phyloP scores from a whole-genome alignment of 345 rosid species.

The Noccaea caerulescens region DNA sequence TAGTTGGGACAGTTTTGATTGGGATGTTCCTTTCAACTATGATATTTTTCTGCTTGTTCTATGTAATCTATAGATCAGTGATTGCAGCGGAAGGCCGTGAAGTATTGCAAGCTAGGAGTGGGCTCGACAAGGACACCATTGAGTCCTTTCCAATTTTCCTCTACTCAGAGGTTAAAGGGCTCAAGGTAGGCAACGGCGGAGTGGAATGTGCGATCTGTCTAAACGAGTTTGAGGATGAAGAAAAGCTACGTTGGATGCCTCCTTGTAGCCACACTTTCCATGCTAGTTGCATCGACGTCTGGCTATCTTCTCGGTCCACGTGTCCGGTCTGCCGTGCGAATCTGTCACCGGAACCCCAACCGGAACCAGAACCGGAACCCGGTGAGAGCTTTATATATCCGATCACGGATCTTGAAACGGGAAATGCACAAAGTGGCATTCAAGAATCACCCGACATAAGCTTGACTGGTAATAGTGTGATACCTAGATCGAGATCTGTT shows the following conservation, averaged over 20 bases:
- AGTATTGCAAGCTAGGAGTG: constrained; percentile 28
- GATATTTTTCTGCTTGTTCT: constrained; percentile 7
- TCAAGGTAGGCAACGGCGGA: constrained; percentile 56
- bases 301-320: constrained; percentile 67
- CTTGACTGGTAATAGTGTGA: constrained; percentile 21
- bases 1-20: constrained; percentile 22
- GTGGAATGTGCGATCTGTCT: constrained; percentile 76
- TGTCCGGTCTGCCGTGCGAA: constrained; percentile 82
- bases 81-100: not conserved
- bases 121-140: constrained; percentile 56
- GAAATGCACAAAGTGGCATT: constrained; percentile 9
- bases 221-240: constrained; percentile 65
- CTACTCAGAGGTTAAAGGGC: constrained; percentile 63
- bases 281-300: constrained; percentile 66
- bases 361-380: not conserved
- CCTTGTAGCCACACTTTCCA: constrained; percentile 81
- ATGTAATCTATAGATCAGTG: not conserved
- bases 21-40: not conserved
- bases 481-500: constrained; percentile 57
- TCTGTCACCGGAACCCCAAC: not conserved
- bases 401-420: constrained; percentile 38
- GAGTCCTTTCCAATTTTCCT: constrained; percentile 64
- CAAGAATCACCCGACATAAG: constrained; percentile 22
- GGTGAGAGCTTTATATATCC: constrained; percentile 38
- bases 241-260: constrained; percentile 71